These are phyloP conservation scores for Parachlorella kessleri DNA, from an alignment of 139 green algal genomes.

Conservation along the genomic window DNA sequence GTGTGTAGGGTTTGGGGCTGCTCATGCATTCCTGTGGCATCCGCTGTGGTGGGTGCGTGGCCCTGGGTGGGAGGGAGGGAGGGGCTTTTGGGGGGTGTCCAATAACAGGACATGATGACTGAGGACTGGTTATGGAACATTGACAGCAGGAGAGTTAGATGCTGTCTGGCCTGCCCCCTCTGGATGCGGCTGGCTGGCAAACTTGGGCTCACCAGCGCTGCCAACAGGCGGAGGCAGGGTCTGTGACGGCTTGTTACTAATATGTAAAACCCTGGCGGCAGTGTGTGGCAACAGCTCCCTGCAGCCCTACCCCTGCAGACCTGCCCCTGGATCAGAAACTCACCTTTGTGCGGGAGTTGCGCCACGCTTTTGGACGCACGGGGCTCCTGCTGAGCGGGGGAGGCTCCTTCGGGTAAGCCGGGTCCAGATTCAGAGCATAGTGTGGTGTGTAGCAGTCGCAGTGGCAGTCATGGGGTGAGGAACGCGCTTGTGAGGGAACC, in stretches of 20 bases:
- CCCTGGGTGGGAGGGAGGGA: slow-evolving; percentile 4
- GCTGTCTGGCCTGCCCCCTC: background rate
- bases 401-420: slow-evolving; percentile 50
- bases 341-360: slow-evolving; percentile 86
- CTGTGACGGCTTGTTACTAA: background rate
- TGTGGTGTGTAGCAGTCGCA: too few species aligned
- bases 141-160: too few species aligned
- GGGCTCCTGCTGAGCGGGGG: slow-evolving; percentile 93
- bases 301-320: slow-evolving; percentile 2
- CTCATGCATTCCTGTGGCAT: too few species aligned
- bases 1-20: too few species aligned
- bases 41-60: slow-evolving; percentile 1
- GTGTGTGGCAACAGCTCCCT: too few species aligned
- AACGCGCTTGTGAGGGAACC: too few species aligned
- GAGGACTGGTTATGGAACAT: background rate
- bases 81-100: too few species aligned
- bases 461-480: too few species aligned
- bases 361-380: slow-evolving; percentile 93
- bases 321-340: slow-evolving; percentile 85
- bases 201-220: background rate
- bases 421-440: too few species aligned
- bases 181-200: background rate
- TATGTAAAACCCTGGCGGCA: background rate
- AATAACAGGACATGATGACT: slow-evolving; percentile 50
- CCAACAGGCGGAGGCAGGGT: background rate